phyloP scores from a whole-genome alignment of 2,329 filamentous ascomycete species.

The Xylariaceae sp. region DNA sequence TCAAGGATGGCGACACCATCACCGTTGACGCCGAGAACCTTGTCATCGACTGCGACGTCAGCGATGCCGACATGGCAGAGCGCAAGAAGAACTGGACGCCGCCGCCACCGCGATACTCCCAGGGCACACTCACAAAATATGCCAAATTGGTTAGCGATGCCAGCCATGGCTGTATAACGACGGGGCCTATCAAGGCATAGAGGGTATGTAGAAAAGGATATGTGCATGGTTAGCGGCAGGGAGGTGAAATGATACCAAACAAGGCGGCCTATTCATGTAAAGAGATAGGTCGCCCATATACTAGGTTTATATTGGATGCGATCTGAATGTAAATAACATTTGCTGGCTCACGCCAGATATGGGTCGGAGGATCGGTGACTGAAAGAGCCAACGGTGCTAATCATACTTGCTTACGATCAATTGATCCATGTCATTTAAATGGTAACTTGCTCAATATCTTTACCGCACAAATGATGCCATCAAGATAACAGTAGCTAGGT shows the following conservation, averaged over 20 bases:
- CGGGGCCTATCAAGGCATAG: constrained; percentile 8
- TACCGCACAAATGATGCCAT: too few species aligned
- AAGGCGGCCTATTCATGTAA: not conserved
- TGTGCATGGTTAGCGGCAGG: not conserved
- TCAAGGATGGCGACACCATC: constrained; percentile 76
- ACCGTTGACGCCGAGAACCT: constrained; percentile 77
- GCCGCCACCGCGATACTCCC: constrained; percentile 54
- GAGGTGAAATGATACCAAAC: constrained; percentile 6
- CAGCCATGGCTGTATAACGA: constrained; percentile 56
- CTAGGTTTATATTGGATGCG: not conserved
- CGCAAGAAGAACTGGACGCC: constrained; percentile 59
- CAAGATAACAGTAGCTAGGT: too few species aligned
- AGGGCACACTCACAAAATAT: constrained; percentile 69
- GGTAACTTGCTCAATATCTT: too few species aligned
- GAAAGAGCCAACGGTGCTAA: too few species aligned
- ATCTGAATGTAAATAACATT: constrained; percentile 9
- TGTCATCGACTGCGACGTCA: constrained; percentile 63
- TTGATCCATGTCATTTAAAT: too few species aligned
- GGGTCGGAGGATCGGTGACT: not conserved
- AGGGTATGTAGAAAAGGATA: too few species aligned
- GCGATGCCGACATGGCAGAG: constrained; percentile 58
- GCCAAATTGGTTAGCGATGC: constrained; percentile 56
- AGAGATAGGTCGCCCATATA: not conserved
- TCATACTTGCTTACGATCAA: too few species aligned
- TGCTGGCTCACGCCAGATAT: not conserved